Evolutionary conservation across 2,329 filamentous ascomycete genomes (phyloP).

Genomic region (Aspergillus fructus): DNA sequence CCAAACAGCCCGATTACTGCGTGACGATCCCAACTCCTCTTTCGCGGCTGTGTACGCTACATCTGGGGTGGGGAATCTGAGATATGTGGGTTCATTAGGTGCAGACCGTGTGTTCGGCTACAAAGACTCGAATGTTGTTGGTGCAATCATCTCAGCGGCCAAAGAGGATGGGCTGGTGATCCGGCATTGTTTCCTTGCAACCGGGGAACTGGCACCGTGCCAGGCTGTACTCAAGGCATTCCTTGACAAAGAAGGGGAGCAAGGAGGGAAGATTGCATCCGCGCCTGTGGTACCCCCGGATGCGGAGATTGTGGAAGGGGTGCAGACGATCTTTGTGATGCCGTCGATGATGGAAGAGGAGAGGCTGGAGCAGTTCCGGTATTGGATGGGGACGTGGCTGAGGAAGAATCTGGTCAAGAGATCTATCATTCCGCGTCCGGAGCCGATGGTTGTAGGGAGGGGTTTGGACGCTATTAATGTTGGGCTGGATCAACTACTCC

Average conservation of each 20-base stretch:
- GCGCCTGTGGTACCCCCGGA: constrained; percentile 36
- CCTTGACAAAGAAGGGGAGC: background rate
- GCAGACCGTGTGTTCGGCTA: constrained; percentile 46
- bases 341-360: constrained; percentile 36
- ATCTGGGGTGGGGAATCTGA: constrained; percentile 33
- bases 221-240: constrained; percentile 42
- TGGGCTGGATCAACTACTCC: constrained; percentile 36
- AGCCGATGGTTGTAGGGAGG: constrained; percentile 37
- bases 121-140: constrained; percentile 25
- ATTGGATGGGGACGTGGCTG: constrained; percentile 43
- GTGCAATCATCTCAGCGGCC: constrained; percentile 37
- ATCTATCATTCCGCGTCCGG: constrained; percentile 40
- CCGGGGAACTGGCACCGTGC: constrained; percentile 35
- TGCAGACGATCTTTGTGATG: constrained; percentile 42
- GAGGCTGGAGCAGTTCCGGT: constrained; percentile 40
- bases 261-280: constrained; percentile 36
- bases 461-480: constrained; percentile 39
- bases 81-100: constrained; percentile 32
- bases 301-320: constrained; percentile 27
- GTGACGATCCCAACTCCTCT: constrained; percentile 31
- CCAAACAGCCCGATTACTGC: constrained; percentile 39
- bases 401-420: constrained; percentile 33
- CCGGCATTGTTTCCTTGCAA: constrained; percentile 45
- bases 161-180: constrained; percentile 38
- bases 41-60: constrained; percentile 46